These are phyloP conservation scores for Teunomyces stri DNA, from an alignment of 805 yeast species.

Conservation along the genomic window DNA sequence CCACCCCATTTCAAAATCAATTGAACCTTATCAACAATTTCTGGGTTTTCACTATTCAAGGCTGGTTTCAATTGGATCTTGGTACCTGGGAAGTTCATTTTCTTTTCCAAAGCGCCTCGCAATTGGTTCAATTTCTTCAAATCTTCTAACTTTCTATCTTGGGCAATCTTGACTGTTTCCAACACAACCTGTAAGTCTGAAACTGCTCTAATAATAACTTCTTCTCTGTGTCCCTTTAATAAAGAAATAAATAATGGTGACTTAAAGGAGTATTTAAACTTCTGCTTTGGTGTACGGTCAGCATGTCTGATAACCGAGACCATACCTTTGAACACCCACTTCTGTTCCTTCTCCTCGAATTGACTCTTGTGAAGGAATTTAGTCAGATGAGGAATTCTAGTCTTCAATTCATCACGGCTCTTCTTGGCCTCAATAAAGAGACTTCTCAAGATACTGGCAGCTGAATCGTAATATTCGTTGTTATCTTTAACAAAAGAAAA, in stretches of 20 bases:
- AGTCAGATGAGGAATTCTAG: conserved; percentile 32
- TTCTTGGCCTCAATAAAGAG: conserved; percentile 60
- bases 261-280: conserved; percentile 91
- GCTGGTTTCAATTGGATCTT: conserved; percentile 94
- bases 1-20: conserved; percentile 99
- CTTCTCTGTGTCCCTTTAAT: conserved; percentile 92
- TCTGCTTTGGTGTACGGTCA: conserved; percentile 97
- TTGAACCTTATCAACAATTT: conserved; percentile 89
- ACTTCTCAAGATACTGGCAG: conserved; percentile 73
- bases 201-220: conserved; percentile 89
- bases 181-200: conserved; percentile 82
- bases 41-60: conserved; percentile 52
- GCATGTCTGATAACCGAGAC: conserved; percentile 94
- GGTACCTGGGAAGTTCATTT: conserved; percentile 90
- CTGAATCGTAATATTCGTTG: conserved; percentile 75
- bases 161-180: conserved; percentile 79
- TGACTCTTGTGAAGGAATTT: conserved; percentile 35
- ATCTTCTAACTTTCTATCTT: conserved; percentile 78
- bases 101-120: conserved; percentile 81
- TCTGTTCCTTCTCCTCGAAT: conserved; percentile 67
- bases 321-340: conserved; percentile 95
- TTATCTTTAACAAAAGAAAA: conserved; percentile 97
- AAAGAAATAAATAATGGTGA: conserved; percentile 82
- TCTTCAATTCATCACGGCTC: conserved; percentile 38
- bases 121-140: conserved; percentile 70